phyloP scores from a whole-genome alignment of 192 early-diverging fungal genomes.

The Coemansia sp. region DNA sequence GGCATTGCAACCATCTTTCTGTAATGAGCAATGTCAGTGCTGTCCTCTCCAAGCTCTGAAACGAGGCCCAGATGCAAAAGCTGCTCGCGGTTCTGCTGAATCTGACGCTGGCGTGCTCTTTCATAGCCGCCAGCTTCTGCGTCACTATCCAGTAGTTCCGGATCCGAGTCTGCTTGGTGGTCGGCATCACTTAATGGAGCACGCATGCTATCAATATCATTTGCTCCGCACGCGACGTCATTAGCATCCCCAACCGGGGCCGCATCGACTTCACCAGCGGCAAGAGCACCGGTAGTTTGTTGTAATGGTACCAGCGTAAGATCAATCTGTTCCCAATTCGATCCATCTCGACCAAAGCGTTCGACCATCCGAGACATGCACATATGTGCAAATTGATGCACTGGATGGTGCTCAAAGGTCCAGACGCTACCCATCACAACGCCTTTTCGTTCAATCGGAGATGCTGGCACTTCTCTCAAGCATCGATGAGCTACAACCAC shows the following conservation, averaged over 20 bases:
- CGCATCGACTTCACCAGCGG: not conserved
- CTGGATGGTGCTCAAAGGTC: constrained; percentile 64
- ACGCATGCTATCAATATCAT: not conserved
- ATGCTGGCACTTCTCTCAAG: constrained; percentile 63
- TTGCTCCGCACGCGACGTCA: not conserved
- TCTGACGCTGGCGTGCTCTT: constrained; percentile 44
- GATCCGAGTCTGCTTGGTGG: constrained; percentile 15
- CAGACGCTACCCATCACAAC: constrained; percentile 92
- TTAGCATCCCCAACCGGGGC: not conserved
- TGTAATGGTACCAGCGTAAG: constrained; percentile 41
- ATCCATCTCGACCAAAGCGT: constrained; percentile 78
- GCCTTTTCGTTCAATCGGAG: constrained; percentile 76
- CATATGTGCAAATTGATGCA: constrained; percentile 61
- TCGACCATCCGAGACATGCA: constrained; percentile 85
- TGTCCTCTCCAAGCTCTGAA: constrained; percentile 77
- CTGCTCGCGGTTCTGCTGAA: constrained; percentile 49
- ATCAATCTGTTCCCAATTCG: constrained; percentile 76
- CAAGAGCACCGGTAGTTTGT: not conserved
- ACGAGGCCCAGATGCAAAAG: constrained; percentile 64
- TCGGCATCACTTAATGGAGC: not conserved
- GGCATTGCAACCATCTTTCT: constrained; percentile 58
- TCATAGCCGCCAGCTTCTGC: constrained; percentile 47
- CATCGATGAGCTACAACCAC: constrained; percentile 6
- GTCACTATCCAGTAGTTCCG: constrained; percentile 36
- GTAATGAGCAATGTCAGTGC: constrained; percentile 70